A percentile compares a stretch with the other conserved stretches of the same genome.
phyloP scores from a whole-genome alignment of 2,329 filamentous ascomycete species.

The Trichoderma cornu-damae region DNA sequence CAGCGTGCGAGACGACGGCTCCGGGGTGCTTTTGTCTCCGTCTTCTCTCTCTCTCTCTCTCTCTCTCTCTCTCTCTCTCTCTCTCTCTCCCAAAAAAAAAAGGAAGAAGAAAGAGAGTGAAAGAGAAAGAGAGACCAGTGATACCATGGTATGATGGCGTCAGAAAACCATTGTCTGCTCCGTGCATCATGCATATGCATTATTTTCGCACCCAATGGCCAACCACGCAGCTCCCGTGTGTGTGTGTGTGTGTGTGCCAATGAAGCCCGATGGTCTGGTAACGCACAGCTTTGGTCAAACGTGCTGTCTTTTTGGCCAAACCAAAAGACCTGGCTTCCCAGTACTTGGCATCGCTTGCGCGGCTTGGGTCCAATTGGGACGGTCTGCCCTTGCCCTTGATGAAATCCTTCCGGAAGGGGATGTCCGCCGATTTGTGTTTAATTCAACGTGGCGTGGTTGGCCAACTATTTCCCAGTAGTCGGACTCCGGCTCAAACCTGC shows the following conservation, averaged over 20 bases:
- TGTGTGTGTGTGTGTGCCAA: not conserved
- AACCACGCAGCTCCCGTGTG: not conserved
- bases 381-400: not conserved
- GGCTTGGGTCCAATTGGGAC: slow-evolving; percentile 12
- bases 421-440: not conserved
- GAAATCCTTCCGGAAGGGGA: slow-evolving; percentile 5
- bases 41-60: no score
- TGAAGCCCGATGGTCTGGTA: slow-evolving; percentile 13
- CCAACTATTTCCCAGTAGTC: not conserved
- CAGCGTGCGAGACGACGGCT: not conserved
- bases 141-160: not conserved
- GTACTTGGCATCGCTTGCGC: not conserved
- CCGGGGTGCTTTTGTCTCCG: not conserved
- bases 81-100: no score
- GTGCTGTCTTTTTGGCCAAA: not conserved
- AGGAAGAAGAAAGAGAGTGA: no score
- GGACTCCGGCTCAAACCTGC: not conserved
- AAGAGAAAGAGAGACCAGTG: no score
- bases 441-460: not conserved
- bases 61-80: no score
- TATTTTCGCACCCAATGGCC: not conserved
- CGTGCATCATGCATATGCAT: not conserved
- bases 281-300: not conserved
- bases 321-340: not conserved
- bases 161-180: not conserved